These are phyloP conservation scores for Panaeolus papilionaceus DNA, from an alignment of 768 basidiomycete species.

Conservation along the genomic window DNA sequence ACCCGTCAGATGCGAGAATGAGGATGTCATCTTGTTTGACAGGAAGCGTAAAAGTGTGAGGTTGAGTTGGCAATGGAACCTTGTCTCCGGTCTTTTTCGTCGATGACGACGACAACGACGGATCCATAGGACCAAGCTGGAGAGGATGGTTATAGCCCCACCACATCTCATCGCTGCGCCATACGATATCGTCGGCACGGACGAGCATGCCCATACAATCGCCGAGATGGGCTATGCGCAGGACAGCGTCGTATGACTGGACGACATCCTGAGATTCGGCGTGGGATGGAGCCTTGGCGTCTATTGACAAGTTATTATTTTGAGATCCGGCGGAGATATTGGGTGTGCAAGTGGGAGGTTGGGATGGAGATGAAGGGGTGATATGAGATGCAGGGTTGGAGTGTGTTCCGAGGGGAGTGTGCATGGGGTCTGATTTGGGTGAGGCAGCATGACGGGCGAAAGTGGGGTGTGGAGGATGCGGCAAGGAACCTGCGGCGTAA, in stretches of 20 bases:
- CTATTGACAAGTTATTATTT: neutral
- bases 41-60: constrained; percentile 68
- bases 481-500: constrained; percentile 30
- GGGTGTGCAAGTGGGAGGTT: constrained; percentile 1
- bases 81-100: constrained; percentile 54
- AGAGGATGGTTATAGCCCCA: constrained; percentile 62
- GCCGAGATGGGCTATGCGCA: constrained; percentile 85
- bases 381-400: constrained; percentile 7
- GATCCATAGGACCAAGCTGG: constrained; percentile 43
- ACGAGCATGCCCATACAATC: constrained; percentile 91
- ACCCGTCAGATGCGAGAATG: constrained; percentile 81
- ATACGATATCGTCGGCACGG: constrained; percentile 77
- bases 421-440: neutral
- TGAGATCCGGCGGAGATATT: constrained; percentile 4
- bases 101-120: constrained; percentile 29
- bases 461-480: constrained; percentile 14
- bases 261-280: constrained; percentile 11
- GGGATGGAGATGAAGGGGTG: constrained; percentile 11
- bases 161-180: constrained; percentile 94
- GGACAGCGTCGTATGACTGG: constrained; percentile 55
- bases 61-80: constrained; percentile 25
- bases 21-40: constrained; percentile 77
- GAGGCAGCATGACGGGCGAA: neutral
- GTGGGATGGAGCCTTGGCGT: too few species aligned
- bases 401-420: constrained; percentile 15